These are phyloP conservation scores for Cladorrhinum samala DNA, from an alignment of 495 filamentous ascomycete species.

Conservation along the genomic window DNA sequence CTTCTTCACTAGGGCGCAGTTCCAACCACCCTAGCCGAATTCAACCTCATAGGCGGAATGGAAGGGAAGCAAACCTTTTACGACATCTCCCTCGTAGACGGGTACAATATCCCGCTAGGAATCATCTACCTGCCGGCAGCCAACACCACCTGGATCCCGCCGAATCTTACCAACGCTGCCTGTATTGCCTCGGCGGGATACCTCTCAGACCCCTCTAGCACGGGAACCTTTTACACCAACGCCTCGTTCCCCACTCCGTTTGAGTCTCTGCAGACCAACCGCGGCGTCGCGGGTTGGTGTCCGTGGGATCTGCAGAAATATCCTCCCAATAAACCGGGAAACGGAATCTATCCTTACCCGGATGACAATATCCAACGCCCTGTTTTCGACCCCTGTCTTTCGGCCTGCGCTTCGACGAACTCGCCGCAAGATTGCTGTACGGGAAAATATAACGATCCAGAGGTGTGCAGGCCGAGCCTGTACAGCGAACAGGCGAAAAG, in stretches of 20 bases:
- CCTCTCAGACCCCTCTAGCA: conserved; percentile 37
- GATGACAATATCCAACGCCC: conserved; percentile 61
- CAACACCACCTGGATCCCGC: conserved; percentile 55
- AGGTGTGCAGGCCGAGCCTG: conserved; percentile 51
- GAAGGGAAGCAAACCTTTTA: conserved; percentile 61
- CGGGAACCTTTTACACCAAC: conserved; percentile 44
- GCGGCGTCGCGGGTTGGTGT: conserved; percentile 59
- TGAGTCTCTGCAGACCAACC: conserved; percentile 45
- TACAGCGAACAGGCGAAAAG: conserved; percentile 61
- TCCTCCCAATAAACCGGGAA: conserved; percentile 55
- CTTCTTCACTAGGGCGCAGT: conserved; percentile 45
- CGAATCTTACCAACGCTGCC: conserved; percentile 65
- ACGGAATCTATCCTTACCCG: conserved; percentile 70
- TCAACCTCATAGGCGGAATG: conserved; percentile 58
- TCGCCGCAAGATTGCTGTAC: conserved; percentile 61
- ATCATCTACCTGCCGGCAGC: conserved; percentile 54
- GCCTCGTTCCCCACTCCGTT: conserved; percentile 57
- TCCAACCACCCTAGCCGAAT: conserved; percentile 68
- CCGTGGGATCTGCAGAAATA: conserved; percentile 66
- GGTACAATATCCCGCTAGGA: conserved; percentile 71
- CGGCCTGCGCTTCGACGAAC: conserved; percentile 58
- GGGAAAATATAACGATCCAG: conserved; percentile 51
- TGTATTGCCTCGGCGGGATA: conserved; percentile 62
- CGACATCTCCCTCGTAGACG: conserved; percentile 79
- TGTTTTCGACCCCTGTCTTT: conserved; percentile 64